Evolutionary conservation across 78 protist species (phyloP).

Genomic region (Emiliania huxleyi): DNA sequence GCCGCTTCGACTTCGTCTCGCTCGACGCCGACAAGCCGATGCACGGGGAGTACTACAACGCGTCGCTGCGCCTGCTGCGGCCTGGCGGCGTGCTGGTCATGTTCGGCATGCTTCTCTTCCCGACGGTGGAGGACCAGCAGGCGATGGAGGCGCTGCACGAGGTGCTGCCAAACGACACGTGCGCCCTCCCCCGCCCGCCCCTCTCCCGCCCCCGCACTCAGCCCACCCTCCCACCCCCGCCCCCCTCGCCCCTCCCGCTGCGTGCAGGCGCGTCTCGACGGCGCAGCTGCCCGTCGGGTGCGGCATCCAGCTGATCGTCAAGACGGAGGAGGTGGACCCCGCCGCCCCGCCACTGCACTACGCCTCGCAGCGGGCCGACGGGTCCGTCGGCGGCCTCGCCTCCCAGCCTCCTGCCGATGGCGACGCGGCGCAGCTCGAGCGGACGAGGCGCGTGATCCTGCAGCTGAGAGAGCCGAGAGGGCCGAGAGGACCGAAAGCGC

Average conservation of each 20-base stretch:
- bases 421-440: neutral
- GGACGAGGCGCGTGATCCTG: no score
- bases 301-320: neutral
- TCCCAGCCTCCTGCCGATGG: neutral
- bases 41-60: neutral
- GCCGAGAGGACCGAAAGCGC: no score
- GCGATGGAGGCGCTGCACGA: neutral
- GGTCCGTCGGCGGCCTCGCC: neutral
- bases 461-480: no score
- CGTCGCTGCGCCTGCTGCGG: neutral
- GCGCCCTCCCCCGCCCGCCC: no score
- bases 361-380: neutral
- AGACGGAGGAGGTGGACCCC: neutral
- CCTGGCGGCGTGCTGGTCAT: neutral
- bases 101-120: neutral
- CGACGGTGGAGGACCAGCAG: neutral
- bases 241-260: no score
- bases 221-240: no score
- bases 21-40: neutral
- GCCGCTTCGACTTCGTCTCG: neutral
- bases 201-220: no score
- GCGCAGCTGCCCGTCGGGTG: neutral
- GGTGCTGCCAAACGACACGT: neutral
- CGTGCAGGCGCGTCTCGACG: neutral
- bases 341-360: neutral